These are phyloP conservation scores for Globisporangium parvum DNA, from an alignment of 352 stramenopile genomes.

Conservation along the genomic window DNA sequence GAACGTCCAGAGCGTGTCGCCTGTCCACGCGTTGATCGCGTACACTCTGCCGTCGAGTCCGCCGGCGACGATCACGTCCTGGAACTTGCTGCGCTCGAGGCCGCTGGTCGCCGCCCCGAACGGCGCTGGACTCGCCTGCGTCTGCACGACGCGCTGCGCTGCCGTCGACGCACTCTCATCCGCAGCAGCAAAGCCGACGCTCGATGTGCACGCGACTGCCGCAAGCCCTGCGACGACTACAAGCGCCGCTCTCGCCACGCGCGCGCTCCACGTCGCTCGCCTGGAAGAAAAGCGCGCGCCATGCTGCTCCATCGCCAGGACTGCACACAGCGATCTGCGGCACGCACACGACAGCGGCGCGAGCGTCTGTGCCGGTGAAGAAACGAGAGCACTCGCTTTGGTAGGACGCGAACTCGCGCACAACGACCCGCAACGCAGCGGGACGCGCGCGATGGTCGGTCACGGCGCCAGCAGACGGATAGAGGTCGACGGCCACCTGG, in stretches of 20 bases:
- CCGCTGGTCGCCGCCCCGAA: slow-evolving; percentile 6
- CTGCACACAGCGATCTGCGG: neutral
- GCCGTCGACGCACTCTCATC: neutral
- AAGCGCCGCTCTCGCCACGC: neutral
- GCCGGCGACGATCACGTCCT: slow-evolving; percentile 64
- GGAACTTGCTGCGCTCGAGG: slow-evolving; percentile 3
- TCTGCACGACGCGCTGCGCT: slow-evolving; percentile 3
- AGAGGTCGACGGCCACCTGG: no score
- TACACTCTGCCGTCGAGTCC: slow-evolving; percentile 72
- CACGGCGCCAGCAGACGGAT: no score
- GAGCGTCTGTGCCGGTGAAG: neutral
- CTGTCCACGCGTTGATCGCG: slow-evolving; percentile 74
- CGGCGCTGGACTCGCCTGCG: slow-evolving; percentile 2
- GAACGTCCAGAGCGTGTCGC: slow-evolving; percentile 73
- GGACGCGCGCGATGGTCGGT: neutral
- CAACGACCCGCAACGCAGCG: neutral
- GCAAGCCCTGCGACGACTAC: neutral
- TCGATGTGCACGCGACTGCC: neutral
- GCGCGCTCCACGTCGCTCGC: neutral
- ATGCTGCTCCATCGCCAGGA: slow-evolving; percentile 2
- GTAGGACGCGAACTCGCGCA: no score
- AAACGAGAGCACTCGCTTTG: neutral
- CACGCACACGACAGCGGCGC: neutral
- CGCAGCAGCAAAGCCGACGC: neutral
- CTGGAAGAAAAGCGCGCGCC: neutral